Evolutionary conservation across 768 basidiomycete species (phyloP).

Genomic region (Russula sp.): DNA sequence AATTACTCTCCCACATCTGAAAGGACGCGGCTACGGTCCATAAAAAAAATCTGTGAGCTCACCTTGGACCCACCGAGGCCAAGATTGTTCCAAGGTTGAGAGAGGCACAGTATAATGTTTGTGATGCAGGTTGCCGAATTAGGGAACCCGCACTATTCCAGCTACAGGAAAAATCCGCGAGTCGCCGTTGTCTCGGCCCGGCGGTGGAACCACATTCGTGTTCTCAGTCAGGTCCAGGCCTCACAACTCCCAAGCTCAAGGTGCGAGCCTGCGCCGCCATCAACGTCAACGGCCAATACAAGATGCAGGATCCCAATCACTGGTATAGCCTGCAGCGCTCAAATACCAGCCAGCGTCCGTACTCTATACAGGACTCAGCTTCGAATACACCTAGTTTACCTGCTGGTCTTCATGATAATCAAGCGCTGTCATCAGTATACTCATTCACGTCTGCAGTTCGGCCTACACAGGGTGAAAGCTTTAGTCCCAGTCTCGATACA

Average conservation of each 20-base stretch:
- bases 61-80: slow-evolving; percentile 7
- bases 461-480: slow-evolving; percentile 61
- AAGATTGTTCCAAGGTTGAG: not conserved
- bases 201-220: not conserved
- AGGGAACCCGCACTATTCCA: not conserved
- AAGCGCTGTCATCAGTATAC: slow-evolving; percentile 62
- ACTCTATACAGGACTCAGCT: slow-evolving; percentile 20
- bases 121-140: slow-evolving; percentile 10
- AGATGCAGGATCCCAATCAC: slow-evolving; percentile 23
- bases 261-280: slow-evolving; percentile 4
- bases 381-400: slow-evolving; percentile 25
- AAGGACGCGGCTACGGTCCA: not conserved
- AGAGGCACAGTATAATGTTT: slow-evolving; percentile 15
- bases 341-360: slow-evolving; percentile 5
- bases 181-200: not conserved
- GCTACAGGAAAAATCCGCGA: too few relatives aligned
- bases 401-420: slow-evolving; percentile 65
- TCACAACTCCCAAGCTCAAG: slow-evolving; percentile 1
- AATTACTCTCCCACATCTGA: not conserved
- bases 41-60: slow-evolving; percentile 1
- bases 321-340: slow-evolving; percentile 26
- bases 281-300: slow-evolving; percentile 11
- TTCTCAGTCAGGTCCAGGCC: not conserved
- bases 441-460: slow-evolving; percentile 76
- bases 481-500: slow-evolving; percentile 8